Conservation (phyloP, 2,329 filamentous ascomycete genomes). For the Ampelomyces quisqualis region DNA sequence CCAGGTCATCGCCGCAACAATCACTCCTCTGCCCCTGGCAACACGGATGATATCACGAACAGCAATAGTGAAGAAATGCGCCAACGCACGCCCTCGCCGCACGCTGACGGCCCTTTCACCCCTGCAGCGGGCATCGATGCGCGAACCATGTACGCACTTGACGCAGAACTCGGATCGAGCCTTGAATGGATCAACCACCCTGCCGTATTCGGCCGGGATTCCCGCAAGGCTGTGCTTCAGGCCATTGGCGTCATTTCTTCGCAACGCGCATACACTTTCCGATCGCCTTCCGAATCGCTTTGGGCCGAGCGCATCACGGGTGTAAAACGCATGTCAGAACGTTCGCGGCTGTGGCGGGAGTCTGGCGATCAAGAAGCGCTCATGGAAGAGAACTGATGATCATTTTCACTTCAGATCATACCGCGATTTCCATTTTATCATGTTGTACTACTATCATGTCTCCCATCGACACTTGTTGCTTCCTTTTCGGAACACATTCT, state of each 20-base stretch:
- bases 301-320: conserved; percentile 84
- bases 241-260: conserved; percentile 96
- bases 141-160: conserved; percentile 78
- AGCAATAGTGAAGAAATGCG: conserved; percentile 38
- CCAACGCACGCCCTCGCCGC: conserved; percentile 42
- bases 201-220: conserved; percentile 89
- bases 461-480: conserved; percentile 16
- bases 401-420: conserved; percentile 7
- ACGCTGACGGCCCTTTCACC: conserved; percentile 52
- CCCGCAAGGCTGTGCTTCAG: conserved; percentile 91
- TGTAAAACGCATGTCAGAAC: conserved; percentile 76
- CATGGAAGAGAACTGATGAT: conserved; percentile 52
- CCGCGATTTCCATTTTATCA: conserved; percentile 19
- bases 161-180: conserved; percentile 84
- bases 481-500: conserved; percentile 15
- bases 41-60: conserved; percentile 43
- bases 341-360: conserved; percentile 89
- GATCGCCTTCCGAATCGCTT: conserved; percentile 81
- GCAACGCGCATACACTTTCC: conserved; percentile 90
- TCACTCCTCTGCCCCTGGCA: conserved; percentile 44
- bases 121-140: conserved; percentile 77
- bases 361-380: conserved; percentile 70
- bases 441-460: conserved; percentile 21
- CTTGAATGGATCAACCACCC: conserved; percentile 98
- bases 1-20: conserved; percentile 47